Conservation (phyloP, 805 yeast genomes). For the Starmerella tilneyi region DNA sequence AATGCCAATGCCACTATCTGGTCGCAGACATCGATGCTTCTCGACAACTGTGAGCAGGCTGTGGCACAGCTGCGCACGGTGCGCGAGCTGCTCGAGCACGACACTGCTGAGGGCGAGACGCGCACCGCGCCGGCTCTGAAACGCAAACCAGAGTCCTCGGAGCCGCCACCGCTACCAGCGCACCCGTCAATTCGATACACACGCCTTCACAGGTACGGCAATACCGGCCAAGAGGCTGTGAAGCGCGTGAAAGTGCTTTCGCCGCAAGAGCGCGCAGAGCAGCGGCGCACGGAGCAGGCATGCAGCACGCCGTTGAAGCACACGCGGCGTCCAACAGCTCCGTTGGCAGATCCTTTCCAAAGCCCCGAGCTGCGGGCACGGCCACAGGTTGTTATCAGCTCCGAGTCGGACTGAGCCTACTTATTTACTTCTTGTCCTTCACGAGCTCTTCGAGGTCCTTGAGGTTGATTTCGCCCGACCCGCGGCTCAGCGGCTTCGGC, state of each 20-base stretch:
- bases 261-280: neutral
- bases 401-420: neutral
- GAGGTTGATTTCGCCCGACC: conserved; percentile 56
- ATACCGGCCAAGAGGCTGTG: neutral
- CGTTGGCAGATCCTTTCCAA: neutral
- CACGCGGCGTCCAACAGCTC: neutral
- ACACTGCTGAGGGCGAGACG: neutral
- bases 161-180: neutral
- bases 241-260: neutral
- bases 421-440: neutral
- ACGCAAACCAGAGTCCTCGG: too few relatives aligned
- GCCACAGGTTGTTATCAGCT: neutral
- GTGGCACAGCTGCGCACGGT: conserved; percentile 1
- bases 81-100: neutral
- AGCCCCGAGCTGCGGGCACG: neutral
- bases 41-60: conserved; percentile 17
- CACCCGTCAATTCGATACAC: neutral
- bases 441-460: conserved; percentile 40
- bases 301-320: neutral
- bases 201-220: neutral
- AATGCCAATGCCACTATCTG: conserved; percentile 12
- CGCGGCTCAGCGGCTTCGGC: conserved; percentile 64
- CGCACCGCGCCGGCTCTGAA: too few relatives aligned
- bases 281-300: neutral
- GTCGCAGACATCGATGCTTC: conserved; percentile 11